These are phyloP conservation scores for Calendula officinalis DNA, from an alignment of 129 eudicot genomes.

Conservation along the genomic window DNA sequence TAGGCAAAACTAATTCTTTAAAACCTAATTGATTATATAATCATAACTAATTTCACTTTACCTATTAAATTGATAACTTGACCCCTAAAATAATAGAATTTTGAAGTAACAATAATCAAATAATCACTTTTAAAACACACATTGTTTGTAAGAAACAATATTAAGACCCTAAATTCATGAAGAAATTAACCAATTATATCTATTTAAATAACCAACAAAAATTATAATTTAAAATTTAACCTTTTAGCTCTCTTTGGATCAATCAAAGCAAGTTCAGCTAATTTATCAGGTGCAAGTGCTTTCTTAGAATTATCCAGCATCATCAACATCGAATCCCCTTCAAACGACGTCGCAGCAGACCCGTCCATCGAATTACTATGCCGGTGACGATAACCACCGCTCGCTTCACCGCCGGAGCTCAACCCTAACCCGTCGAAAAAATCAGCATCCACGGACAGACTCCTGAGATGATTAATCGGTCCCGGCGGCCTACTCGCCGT, in stretches of 20 bases:
- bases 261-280: conserved; percentile 76
- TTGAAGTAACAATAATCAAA: not conserved
- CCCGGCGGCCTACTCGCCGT: conserved; percentile 26
- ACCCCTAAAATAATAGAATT: conserved; percentile 1
- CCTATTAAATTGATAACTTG: not conserved
- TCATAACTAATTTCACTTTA: not conserved
- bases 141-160: not conserved
- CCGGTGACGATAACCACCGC: conserved; percentile 37
- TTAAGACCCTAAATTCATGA: too few species aligned
- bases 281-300: conserved; percentile 69
- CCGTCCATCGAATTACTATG: conserved; percentile 73
- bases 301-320: conserved; percentile 52
- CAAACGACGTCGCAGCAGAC: conserved; percentile 50
- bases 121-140: conserved; percentile 4
- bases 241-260: conserved; percentile 95
- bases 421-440: conserved; percentile 71
- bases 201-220: not conserved
- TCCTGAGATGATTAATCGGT: conserved; percentile 46
- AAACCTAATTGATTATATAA: not conserved
- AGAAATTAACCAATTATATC: not conserved
- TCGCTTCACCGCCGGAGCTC: conserved; percentile 21
- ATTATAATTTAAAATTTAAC: conserved; percentile 24
- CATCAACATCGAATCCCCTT: conserved; percentile 43
- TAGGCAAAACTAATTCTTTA: not conserved
- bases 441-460: conserved; percentile 83